Evolutionary conservation across 352 stramenopile genomes (phyloP).

Genomic region (Pythium sukuiense): DNA sequence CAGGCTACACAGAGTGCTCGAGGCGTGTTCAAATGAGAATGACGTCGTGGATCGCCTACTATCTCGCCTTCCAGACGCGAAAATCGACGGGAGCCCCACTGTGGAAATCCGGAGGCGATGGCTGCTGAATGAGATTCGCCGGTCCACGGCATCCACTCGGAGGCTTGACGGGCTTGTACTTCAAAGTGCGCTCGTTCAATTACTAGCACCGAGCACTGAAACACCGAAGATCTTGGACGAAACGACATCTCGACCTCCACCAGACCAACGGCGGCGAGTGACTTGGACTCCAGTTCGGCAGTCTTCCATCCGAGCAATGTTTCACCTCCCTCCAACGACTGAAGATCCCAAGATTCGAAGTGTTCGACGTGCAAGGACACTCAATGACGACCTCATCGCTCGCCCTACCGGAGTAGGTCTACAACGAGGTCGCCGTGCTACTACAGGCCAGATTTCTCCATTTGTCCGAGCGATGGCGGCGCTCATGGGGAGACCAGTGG

Average conservation of each 20-base stretch:
- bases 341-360: neutral
- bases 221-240: neutral
- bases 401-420: neutral
- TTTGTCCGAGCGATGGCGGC: conserved; percentile 11
- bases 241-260: neutral
- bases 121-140: neutral
- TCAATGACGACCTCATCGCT: neutral
- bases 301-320: conserved; percentile 10
- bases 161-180: neutral
- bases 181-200: neutral
- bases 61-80: neutral
- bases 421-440: conserved; percentile 7
- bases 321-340: neutral
- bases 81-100: neutral
- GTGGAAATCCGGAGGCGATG: neutral
- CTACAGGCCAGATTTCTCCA: conserved; percentile 11
- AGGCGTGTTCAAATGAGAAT: neutral
- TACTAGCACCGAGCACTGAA: neutral
- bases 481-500: conserved; percentile 43
- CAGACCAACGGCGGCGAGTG: neutral
- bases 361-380: conserved; percentile 2
- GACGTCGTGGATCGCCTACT: neutral
- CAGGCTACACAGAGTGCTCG: neutral
- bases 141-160: neutral
- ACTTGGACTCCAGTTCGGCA: conserved; percentile 10